Base-by-base conservation (phyloP, 129 eudicot genomes). In the sunflower (Helianthus annuus) region DNA sequence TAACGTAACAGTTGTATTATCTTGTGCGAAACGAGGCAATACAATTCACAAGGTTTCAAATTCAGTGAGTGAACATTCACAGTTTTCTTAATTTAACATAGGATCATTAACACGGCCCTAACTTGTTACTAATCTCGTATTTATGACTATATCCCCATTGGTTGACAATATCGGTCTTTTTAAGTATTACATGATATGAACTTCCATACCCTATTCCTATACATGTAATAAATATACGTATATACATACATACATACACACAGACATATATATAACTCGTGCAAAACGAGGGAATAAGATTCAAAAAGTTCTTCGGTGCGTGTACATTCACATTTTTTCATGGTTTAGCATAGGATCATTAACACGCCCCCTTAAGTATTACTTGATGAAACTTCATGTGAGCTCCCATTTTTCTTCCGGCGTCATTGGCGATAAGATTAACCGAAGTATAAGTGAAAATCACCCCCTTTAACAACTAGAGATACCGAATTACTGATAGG, bases 21-120 rank as follows among this genome's bases (percentile, higher is more conserved):
- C 8, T 40, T 17, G 7, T 17, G 54, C 45, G 70, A 17, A 17
- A 69, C 29, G 4, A 16, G 74, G 45, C 6, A 32, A 60, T 32
- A 60, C 12, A 4, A 32, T 32, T 32, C 11, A 12, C 66, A 14
- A 38, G 11, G 36, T 70, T 70, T 54, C 52, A 53, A 38, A 17
- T 22, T 52, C 60, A 5, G 24, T 16, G 39, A 51, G 17, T 69
- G 17, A 66, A 34, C 42, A 69, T 69, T 69, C 48, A 53, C 8
- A 56, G 15, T 17, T 54, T 49, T 36, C 49, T 12, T 15, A 53
- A 14, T 69, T 53, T 36, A 6, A 52, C 42, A 13, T 14, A 14
- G 12, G 67, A 14, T 34, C 12, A 6, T n/a, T 36, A 34, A 59
- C 19, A 34, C 45, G 7, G 48, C 7, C 48, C 22, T 13, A 6